These are phyloP conservation scores for Astrocystis sublimbata DNA, from an alignment of 495 filamentous ascomycete species.

Conservation along the genomic window DNA sequence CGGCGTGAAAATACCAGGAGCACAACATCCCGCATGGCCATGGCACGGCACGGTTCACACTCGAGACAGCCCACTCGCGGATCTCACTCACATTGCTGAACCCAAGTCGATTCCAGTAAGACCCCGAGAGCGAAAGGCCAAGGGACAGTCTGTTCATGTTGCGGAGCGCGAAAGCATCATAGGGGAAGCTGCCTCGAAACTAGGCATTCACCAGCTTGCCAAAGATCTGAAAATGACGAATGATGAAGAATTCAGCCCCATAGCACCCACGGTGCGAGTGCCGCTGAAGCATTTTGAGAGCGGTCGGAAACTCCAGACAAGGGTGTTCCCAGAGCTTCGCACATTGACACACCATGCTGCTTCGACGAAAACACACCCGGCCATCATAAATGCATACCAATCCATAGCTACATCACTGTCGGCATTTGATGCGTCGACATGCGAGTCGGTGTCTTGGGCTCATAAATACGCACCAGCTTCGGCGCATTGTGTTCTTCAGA, in stretches of 20 bases:
- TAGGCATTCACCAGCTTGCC: slow-evolving; percentile 27
- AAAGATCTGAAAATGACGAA: slow-evolving; percentile 38
- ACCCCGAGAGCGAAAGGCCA: slow-evolving; percentile 47
- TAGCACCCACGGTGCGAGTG: slow-evolving; percentile 46
- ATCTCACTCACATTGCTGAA: background rate
- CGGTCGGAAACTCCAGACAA: slow-evolving; percentile 47
- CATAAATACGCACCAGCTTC: slow-evolving; percentile 82
- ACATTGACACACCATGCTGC: slow-evolving; percentile 20
- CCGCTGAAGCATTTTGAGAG: slow-evolving; percentile 51
- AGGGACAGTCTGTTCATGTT: slow-evolving; percentile 49
- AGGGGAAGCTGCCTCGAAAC: background rate
- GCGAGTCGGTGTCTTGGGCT: slow-evolving; percentile 72
- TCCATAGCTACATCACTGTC: slow-evolving; percentile 62
- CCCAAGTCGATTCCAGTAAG: background rate
- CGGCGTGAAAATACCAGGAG: slow-evolving; percentile 58
- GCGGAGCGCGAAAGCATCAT: slow-evolving; percentile 47
- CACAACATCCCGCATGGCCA: slow-evolving; percentile 69
- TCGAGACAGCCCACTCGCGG: slow-evolving; percentile 34
- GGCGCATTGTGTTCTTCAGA: slow-evolving; percentile 74
- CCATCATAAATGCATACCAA: slow-evolving; percentile 60
- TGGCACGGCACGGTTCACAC: slow-evolving; percentile 64
- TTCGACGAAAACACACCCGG: slow-evolving; percentile 49
- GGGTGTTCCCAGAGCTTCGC: slow-evolving; percentile 39
- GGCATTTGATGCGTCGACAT: slow-evolving; percentile 77
- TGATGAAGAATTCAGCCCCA: slow-evolving; percentile 39